These are phyloP conservation scores for Neoboletus magnificus DNA, from an alignment of 768 basidiomycete species.

Conservation along the genomic window DNA sequence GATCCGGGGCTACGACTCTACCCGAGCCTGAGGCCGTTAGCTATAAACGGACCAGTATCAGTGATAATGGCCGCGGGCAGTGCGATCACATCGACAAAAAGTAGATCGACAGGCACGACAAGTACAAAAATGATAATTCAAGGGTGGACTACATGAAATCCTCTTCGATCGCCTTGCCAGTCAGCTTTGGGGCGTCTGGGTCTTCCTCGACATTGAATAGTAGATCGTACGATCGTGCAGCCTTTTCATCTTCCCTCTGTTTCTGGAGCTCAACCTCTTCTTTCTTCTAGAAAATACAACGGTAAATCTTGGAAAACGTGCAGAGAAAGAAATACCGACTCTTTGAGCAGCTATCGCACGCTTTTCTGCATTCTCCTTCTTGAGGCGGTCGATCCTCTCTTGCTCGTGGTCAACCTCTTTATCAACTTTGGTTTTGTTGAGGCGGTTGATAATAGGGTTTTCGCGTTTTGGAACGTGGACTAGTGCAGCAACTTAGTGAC, in stretches of 20 bases:
- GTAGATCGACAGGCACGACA: background rate
- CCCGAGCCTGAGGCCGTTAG: background rate
- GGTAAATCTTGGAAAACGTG: background rate
- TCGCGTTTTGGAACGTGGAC: constrained; percentile 80
- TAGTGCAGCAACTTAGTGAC: constrained; percentile 25
- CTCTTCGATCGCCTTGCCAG: constrained; percentile 76
- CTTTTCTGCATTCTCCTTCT: constrained; percentile 64
- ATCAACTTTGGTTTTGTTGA: constrained; percentile 92
- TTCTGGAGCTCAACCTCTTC: constrained; percentile 73
- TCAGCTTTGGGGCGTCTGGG: constrained; percentile 48
- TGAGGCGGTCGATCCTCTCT: constrained; percentile 78
- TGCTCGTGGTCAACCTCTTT: constrained; percentile 86
- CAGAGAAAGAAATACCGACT: constrained; percentile 38
- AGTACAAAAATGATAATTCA: background rate
- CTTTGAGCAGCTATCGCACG: constrained; percentile 62
- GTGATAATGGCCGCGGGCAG: background rate
- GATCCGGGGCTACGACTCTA: background rate
- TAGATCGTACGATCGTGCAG: constrained; percentile 80
- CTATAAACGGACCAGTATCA: background rate
- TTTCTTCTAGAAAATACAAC: constrained; percentile 53
- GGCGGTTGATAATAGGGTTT: constrained; percentile 85
- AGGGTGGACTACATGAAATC: constrained; percentile 71
- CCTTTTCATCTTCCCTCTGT: constrained; percentile 80
- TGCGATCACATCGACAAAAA: background rate
- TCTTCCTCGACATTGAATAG: constrained; percentile 68